Base-by-base conservation (phyloP, 495 filamentous ascomycete genomes). In the Rhypophila decipiens region DNA sequence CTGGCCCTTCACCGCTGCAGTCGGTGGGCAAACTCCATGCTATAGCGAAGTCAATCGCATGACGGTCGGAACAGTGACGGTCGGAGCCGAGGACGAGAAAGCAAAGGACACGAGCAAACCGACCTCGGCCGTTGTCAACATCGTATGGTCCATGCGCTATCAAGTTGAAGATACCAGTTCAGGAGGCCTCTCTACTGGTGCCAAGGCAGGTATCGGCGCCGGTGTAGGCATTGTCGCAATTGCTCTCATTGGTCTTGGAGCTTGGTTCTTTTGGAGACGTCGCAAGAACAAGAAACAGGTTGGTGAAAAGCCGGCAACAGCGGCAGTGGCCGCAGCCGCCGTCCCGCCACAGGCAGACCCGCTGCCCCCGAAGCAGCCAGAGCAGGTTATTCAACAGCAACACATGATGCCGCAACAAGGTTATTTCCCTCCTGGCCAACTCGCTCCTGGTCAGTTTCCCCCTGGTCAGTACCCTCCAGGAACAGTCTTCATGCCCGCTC, bases 81-180 rank as follows among this genome's bases (percentile, higher is more conserved):
- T 49, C 12, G 51, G 44, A 19, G 17, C 41, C 5, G 49, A 43
- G 12, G 51, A 21, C 20, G 35, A 55, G 5, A 23, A 27, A 9
- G 47, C 51, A 11, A 47, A 45, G 8, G 46, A 49, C 22, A 52
- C 24, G 12, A 35, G 41, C 13, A 52, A 42, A 38, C 53, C 56
- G 15, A 64, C 57, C 1, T 58, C 56, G 2, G 61, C 61, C 31
- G 51, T 62, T 11, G 47, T 58, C 50, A 64, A 60, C 50, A 51
- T 62, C 23, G 48, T 60, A 11, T 63, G 52, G 50, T 52, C 59
- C 18, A 60, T 58, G 54, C 47, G 49, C 13, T 62, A 52, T 17
- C 49, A 52, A 3, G 59, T 60, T 7, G 51, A 22, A 13, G 42
- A 47, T 4, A 2, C 39, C 10, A 18, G 29, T 15, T 36, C 33